phyloP scores from a whole-genome alignment of 2,329 filamentous ascomycete genomes.

The Sporothrix variecibatus region DNA sequence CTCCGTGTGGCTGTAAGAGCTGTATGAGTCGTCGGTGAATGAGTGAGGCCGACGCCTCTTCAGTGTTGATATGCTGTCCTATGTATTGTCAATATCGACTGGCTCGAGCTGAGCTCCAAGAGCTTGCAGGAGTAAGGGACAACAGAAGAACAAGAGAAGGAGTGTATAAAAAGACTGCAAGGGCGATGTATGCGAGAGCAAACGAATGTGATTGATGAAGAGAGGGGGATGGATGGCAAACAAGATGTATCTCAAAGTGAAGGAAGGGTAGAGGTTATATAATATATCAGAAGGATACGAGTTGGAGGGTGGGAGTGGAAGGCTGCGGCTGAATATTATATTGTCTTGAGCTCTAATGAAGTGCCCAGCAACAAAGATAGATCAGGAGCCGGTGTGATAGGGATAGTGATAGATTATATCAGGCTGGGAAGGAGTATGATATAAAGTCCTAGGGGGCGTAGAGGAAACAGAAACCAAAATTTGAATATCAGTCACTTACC shows the following conservation, averaged over 20 bases:
- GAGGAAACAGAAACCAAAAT: slow-evolving; percentile 26
- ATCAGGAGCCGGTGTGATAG: slow-evolving; percentile 23
- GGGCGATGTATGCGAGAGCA: not conserved
- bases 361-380: not conserved
- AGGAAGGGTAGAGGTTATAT: not conserved
- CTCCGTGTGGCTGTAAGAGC: not conserved
- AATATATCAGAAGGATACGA: not conserved
- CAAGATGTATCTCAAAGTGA: not conserved
- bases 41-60: slow-evolving; percentile 50
- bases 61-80: slow-evolving; percentile 38
- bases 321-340: slow-evolving; percentile 20
- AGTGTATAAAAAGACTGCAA: not conserved
- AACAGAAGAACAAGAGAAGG: no score
- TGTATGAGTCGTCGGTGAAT: slow-evolving; percentile 37
- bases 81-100: not conserved
- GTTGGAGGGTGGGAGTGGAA: not conserved
- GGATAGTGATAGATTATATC: not conserved
- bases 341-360: slow-evolving; percentile 24
- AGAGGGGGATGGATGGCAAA: no score
- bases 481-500: slow-evolving; percentile 44
- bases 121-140: not conserved
- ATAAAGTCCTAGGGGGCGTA: not conserved
- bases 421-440: not conserved
- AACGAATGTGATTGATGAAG: not conserved
- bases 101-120: not conserved